These are phyloP conservation scores for Rhodotorula babjevae DNA, from an alignment of 768 basidiomycete genomes.

Conservation along the genomic window DNA sequence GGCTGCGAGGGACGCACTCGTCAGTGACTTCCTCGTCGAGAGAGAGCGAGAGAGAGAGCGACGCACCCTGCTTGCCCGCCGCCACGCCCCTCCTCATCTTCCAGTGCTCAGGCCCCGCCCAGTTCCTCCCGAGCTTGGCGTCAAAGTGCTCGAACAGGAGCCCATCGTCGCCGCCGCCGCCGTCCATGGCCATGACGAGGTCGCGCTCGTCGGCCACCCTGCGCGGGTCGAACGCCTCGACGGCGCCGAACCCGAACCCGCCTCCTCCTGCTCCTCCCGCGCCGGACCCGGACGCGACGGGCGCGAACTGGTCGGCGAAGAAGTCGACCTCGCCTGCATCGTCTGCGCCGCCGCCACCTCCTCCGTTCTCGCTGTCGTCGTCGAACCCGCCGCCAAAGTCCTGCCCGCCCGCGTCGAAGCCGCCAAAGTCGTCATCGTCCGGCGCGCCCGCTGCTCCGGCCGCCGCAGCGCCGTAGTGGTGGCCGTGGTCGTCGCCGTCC, in stretches of 20 bases:
- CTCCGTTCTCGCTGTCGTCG: conserved; percentile 7
- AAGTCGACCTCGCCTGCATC: conserved; percentile 33
- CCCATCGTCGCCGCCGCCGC: conserved; percentile 56
- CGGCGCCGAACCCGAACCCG: conserved; percentile 45
- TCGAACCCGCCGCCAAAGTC: conserved; percentile 49
- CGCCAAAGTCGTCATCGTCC: conserved; percentile 45
- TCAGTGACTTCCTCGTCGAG: neutral
- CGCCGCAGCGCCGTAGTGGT: neutral
- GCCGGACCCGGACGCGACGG: conserved; percentile 38
- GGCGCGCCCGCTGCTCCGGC: neutral
- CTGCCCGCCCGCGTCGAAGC: conserved; percentile 47
- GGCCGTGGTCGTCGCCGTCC: conserved; percentile 52
- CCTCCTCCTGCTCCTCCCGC: conserved; percentile 3
- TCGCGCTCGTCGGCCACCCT: conserved; percentile 70
- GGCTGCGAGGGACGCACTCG: neutral
- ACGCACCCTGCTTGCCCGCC: conserved; percentile 17
- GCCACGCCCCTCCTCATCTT: conserved; percentile 57
- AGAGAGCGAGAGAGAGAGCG: neutral
- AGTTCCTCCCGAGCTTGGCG: conserved; percentile 67
- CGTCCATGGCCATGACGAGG: conserved; percentile 64
- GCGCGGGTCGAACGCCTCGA: conserved; percentile 77
- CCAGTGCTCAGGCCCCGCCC: conserved; percentile 99
- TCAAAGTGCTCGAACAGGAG: conserved; percentile 77
- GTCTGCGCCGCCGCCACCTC: neutral
- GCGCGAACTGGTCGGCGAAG: conserved; percentile 26